Evolutionary conservation across 192 early-diverging fungal species (phyloP).

Genomic region (Mortierella antarctica): DNA sequence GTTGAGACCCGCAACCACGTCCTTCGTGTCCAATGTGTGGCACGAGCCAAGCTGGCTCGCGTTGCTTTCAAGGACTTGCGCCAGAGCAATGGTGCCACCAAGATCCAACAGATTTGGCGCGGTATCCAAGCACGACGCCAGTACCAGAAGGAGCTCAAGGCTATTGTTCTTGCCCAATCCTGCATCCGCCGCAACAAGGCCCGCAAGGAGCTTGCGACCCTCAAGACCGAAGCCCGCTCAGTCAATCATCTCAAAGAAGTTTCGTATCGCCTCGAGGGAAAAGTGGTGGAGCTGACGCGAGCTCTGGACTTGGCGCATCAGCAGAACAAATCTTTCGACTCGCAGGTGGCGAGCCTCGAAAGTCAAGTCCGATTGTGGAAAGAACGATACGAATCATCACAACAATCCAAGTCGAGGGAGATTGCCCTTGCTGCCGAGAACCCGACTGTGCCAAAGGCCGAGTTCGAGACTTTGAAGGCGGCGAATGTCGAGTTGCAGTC

Average conservation of each 20-base stretch:
- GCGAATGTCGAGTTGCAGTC: constrained; percentile 68
- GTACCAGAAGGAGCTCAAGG: constrained; percentile 62
- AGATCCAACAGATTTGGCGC: constrained; percentile 81
- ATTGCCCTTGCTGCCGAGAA: constrained; percentile 65
- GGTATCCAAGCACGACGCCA: constrained; percentile 68
- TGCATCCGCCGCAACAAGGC: constrained; percentile 81
- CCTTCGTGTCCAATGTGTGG: constrained; percentile 72
- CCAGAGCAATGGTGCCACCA: constrained; percentile 74
- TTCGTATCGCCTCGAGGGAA: constrained; percentile 94
- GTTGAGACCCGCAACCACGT: constrained; percentile 59
- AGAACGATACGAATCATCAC: constrained; percentile 72
- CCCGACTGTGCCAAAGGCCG: constrained; percentile 69
- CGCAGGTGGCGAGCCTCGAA: constrained; percentile 71
- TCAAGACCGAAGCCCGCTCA: constrained; percentile 88
- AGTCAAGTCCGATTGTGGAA: constrained; percentile 72
- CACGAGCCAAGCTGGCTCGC: constrained; percentile 77
- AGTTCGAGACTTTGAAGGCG: constrained; percentile 65
- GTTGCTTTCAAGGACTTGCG: constrained; percentile 65
- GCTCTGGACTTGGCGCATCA: constrained; percentile 72
- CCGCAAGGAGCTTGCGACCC: constrained; percentile 69
- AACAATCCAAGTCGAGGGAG: constrained; percentile 60
- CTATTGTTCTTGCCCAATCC: constrained; percentile 85
- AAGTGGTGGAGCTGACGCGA: constrained; percentile 95
- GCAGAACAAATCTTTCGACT: constrained; percentile 72
- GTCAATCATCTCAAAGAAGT: constrained; percentile 94